Percentiles rank a stretch among this genome's conserved stretches.
Evolutionary conservation across 2,329 filamentous ascomycete genomes (phyloP).

Genomic region (Aspergillus sp.): DNA sequence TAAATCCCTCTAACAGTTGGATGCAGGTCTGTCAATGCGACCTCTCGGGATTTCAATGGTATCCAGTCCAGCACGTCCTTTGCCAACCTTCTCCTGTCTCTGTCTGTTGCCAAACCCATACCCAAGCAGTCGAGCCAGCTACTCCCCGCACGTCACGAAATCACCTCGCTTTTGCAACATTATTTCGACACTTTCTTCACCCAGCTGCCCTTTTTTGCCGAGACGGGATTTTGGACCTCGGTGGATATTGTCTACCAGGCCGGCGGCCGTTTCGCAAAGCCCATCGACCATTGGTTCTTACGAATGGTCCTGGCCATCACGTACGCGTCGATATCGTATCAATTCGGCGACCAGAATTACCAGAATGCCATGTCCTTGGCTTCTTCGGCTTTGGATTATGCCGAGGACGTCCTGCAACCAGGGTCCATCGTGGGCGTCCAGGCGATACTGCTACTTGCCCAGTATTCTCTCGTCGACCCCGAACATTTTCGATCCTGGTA

Average conservation of each 20-base stretch:
- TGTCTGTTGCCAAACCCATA: conserved; percentile 71
- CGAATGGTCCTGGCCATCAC: conserved; percentile 88
- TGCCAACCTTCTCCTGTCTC: conserved; percentile 81
- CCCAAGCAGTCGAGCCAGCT: conserved; percentile 59
- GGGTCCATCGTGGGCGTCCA: conserved; percentile 85
- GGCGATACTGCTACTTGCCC: conserved; percentile 78
- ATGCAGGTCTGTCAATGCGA: conserved; percentile 83
- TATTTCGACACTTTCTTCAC: conserved; percentile 82
- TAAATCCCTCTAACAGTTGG: neutral
- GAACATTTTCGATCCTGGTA: conserved; percentile 94
- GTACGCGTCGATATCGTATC: conserved; percentile 69
- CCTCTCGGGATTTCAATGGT: conserved; percentile 88
- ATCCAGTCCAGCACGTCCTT: conserved; percentile 89
- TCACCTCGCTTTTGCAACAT: conserved; percentile 71
- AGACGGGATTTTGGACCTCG: conserved; percentile 73
- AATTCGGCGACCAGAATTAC: conserved; percentile 63
- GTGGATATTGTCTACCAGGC: conserved; percentile 80
- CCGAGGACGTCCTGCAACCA: conserved; percentile 79
- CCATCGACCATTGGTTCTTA: conserved; percentile 78
- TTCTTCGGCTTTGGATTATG: conserved; percentile 68
- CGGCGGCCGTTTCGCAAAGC: conserved; percentile 60
- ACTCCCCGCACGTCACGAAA: conserved; percentile 71
- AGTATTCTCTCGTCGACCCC: conserved; percentile 88
- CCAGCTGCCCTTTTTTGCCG: conserved; percentile 78
- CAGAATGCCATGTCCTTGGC: conserved; percentile 61